phyloP scores from a whole-genome alignment of 345 rosid genomes.

The Gossypium ekmanianum region DNA sequence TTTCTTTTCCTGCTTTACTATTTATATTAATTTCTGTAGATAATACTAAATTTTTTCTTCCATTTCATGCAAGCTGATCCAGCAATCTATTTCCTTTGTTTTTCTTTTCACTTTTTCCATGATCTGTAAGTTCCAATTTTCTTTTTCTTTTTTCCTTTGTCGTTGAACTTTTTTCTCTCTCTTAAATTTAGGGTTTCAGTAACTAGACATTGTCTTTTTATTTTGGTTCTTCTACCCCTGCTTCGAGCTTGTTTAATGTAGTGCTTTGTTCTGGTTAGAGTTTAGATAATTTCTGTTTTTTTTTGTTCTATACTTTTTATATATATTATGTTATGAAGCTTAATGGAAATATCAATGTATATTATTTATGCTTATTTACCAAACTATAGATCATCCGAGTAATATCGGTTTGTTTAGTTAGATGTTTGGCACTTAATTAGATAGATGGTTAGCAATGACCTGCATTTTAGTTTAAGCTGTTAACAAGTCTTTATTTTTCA shows the following conservation, averaged over 20 bases:
- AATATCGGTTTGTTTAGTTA: background rate
- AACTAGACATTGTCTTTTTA: background rate
- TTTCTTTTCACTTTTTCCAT: background rate
- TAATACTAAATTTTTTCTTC: background rate
- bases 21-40: background rate
- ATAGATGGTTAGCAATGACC: conserved; percentile 19
- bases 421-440: background rate
- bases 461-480: conserved; percentile 19
- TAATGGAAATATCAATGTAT: background rate
- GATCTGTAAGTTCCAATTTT: conserved; percentile 16
- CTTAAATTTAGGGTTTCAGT: conserved; percentile 1
- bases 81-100: background rate
- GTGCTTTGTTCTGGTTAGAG: background rate
- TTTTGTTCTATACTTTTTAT: background rate
- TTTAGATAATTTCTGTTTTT: background rate
- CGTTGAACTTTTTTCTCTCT: background rate
- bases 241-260: background rate
- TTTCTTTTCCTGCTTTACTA: background rate
- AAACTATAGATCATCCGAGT: background rate
- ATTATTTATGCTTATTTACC: background rate
- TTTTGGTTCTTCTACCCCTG: background rate
- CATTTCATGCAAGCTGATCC: conserved; percentile 3
- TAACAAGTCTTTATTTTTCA: background rate
- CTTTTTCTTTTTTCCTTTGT: background rate
- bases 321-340: background rate